Conservation (phyloP, 148 eudicot species). For the Polygonum aviculare region DNA sequence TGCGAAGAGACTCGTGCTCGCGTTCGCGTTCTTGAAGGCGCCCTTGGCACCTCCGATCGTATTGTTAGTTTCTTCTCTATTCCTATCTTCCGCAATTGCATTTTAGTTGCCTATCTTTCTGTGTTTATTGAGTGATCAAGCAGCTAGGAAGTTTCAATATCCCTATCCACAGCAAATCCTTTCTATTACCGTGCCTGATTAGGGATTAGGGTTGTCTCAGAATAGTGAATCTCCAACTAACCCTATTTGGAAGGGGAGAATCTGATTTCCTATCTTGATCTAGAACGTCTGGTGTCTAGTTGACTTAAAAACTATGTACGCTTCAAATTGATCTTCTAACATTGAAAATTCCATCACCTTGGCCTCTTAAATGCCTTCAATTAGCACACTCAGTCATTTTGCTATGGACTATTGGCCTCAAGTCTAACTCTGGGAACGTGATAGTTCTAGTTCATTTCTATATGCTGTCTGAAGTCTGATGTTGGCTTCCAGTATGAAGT, state of each 20-base stretch:
- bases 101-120: not conserved
- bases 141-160: not conserved
- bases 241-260: not conserved
- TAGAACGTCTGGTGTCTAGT: not conserved
- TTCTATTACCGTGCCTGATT: not conserved
- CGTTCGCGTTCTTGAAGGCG: constrained; percentile 52
- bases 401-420: not conserved
- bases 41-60: constrained; percentile 38
- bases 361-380: not conserved
- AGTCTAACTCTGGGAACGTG: not conserved
- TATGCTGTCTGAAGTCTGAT: not conserved
- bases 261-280: not conserved
- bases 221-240: not conserved
- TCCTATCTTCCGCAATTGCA: not conserved
- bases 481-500: not conserved
- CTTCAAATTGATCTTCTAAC: not conserved
- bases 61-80: constrained; percentile 23
- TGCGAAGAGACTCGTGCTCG: constrained; percentile 53
- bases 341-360: not conserved
- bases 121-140: not conserved
- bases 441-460: not conserved
- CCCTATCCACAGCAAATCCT: not conserved
- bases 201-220: not conserved
- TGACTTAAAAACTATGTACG: not conserved
- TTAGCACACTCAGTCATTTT: not conserved